Conservation (phyloP, 805 yeast species). For the Zygoascus flipseniorum region DNA sequence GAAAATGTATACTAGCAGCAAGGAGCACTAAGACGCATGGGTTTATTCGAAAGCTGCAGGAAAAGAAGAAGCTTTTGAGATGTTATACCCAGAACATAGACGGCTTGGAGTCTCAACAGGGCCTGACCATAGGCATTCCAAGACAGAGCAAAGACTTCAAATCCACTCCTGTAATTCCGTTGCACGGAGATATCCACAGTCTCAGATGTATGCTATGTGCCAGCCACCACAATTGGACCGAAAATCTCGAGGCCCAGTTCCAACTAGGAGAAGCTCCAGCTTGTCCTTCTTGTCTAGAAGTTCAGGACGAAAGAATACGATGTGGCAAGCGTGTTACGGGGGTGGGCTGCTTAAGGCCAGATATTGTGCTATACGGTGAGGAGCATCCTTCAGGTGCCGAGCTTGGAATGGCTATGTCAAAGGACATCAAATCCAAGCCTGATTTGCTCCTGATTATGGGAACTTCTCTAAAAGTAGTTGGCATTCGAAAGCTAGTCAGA, state of each 20-base stretch:
- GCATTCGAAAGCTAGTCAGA: conserved; percentile 72
- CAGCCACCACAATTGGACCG: conserved; percentile 51
- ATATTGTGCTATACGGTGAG: conserved; percentile 88
- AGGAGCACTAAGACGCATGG: conserved; percentile 77
- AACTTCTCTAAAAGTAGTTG: conserved; percentile 84
- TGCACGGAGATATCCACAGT: conserved; percentile 81
- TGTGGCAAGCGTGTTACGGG: conserved; percentile 68
- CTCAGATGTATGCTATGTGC: conserved; percentile 72
- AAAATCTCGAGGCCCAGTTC: conserved; percentile 38
- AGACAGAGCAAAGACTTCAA: conserved; percentile 40
- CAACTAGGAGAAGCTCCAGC: conserved; percentile 63
- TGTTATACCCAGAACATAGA: conserved; percentile 96
- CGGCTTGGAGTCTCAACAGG: conserved; percentile 63
- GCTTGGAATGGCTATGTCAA: conserved; percentile 60
- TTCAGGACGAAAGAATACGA: conserved; percentile 46
- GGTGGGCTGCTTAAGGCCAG: conserved; percentile 76
- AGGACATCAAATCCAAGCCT: conserved; percentile 55
- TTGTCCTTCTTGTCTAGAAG: conserved; percentile 60
- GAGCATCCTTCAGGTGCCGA: conserved; percentile 80
- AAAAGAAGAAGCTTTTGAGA: conserved; percentile 58
- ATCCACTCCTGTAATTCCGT: conserved; percentile 67
- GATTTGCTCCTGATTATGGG: conserved; percentile 85
- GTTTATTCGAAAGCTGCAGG: conserved; percentile 55
- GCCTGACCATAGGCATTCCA: conserved; percentile 47
- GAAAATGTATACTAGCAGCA: conserved; percentile 55